Conservation (phyloP, 441 rosid genomes). For the Arabidopsis hybrid region DNA sequence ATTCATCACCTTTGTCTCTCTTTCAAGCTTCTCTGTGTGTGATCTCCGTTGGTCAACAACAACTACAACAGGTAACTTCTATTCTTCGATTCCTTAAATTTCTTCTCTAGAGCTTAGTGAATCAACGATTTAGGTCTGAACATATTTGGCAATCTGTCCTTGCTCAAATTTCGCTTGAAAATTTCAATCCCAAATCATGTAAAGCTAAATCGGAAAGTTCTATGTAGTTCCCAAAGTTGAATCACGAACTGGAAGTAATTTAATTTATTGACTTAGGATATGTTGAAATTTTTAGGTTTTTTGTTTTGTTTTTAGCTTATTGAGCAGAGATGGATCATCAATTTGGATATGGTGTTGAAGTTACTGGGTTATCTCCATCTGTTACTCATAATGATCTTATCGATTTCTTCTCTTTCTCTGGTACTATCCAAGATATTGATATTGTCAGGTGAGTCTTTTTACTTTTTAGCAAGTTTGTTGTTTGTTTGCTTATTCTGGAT, state of each 20-base stretch:
- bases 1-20: constrained; percentile 24
- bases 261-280: not conserved
- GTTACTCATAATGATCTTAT: constrained; percentile 67
- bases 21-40: constrained; percentile 14
- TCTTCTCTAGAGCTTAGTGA: not conserved
- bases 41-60: constrained; percentile 22
- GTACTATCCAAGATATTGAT: constrained; percentile 64
- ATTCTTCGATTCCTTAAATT: not conserved
- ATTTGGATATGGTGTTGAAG: constrained; percentile 64
- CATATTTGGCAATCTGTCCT: constrained; percentile 7
- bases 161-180: constrained; percentile 3
- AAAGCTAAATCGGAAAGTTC: not conserved
- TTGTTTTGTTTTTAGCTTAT: not conserved
- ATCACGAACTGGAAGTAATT: constrained; percentile 19
- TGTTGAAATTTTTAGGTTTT: constrained; percentile 12
- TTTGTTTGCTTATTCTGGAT: not conserved
- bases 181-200: constrained; percentile 6
- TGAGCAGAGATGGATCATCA: constrained; percentile 48
- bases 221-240: not conserved
- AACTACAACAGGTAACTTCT: constrained; percentile 29
- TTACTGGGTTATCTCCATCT: constrained; percentile 73
- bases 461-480: no score
- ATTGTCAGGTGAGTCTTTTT: constrained; percentile 55
- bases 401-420: constrained; percentile 84
- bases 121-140: not conserved